A percentile compares a stretch with the other conserved stretches of the same genome.
Conservation (phyloP, 805 yeast genomes). For the Sugiyamaella lignohabitans region DNA sequence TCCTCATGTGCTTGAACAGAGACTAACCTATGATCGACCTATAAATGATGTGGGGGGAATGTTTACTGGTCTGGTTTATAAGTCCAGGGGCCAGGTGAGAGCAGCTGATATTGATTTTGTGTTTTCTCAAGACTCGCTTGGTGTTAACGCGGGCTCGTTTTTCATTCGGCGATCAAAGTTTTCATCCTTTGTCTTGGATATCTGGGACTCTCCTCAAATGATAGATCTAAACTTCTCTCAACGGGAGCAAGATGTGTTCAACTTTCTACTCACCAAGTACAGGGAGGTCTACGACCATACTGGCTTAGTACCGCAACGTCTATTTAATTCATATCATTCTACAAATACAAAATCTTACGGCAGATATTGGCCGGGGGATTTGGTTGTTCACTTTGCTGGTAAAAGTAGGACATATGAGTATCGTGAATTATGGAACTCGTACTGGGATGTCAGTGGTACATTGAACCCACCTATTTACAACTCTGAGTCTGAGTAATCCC, state of each 20-base stretch:
- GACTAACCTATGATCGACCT: slow-evolving; percentile 23
- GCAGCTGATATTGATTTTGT: slow-evolving; percentile 23
- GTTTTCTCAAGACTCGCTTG: slow-evolving; percentile 26
- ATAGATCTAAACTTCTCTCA: slow-evolving; percentile 13
- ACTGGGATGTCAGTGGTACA: background rate
- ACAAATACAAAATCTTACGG: slow-evolving; percentile 7
- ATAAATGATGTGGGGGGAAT: slow-evolving; percentile 16
- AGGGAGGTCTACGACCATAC: slow-evolving; percentile 20
- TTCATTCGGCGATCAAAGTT: slow-evolving; percentile 23
- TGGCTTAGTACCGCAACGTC: slow-evolving; percentile 28
- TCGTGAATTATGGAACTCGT: background rate
- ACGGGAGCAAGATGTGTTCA: slow-evolving; percentile 24
- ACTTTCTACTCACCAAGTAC: slow-evolving; percentile 16
- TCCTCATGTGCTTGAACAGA: slow-evolving; percentile 23
- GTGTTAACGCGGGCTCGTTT: slow-evolving; percentile 32
- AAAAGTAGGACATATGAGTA: background rate
- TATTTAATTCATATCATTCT: slow-evolving; percentile 25
- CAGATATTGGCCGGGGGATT: slow-evolving; percentile 22
- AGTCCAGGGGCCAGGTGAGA: slow-evolving; percentile 15
- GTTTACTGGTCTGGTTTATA: slow-evolving; percentile 6
- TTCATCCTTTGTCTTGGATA: slow-evolving; percentile 23
- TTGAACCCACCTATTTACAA: background rate
- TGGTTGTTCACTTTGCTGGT: slow-evolving; percentile 31
- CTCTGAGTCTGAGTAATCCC: background rate
- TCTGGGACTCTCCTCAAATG: slow-evolving; percentile 4